phyloP scores from a whole-genome alignment of 768 basidiomycete genomes.

The Daedaleopsis nitida region DNA sequence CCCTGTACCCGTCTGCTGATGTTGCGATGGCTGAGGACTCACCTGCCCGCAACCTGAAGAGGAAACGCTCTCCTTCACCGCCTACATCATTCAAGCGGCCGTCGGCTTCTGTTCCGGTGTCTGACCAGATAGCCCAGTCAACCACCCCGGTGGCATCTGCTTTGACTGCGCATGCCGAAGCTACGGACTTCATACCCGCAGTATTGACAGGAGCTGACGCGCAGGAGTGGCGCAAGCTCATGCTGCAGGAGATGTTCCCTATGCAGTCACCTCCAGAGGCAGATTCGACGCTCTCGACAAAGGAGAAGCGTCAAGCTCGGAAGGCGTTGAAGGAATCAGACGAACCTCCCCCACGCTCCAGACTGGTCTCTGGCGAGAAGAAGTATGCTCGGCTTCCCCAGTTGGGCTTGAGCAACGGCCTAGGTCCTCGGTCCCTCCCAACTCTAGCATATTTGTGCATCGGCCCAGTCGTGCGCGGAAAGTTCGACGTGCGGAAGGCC shows the following conservation, averaged over 20 bases:
- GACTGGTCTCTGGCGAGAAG: neutral
- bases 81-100: conserved; percentile 25
- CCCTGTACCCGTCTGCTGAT: conserved; percentile 34
- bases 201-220: conserved; percentile 45
- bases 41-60: conserved; percentile 22
- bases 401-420: neutral
- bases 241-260: conserved; percentile 62
- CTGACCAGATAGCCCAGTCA: neutral
- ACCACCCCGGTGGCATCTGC: neutral
- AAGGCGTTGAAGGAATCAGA: conserved; percentile 1
- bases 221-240: conserved; percentile 54
- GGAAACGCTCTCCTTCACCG: conserved; percentile 32
- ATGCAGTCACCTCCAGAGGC: conserved; percentile 20
- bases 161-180: conserved; percentile 28
- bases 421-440: too few species aligned
- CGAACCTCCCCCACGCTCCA: neutral
- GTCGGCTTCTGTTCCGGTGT: neutral
- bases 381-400: conserved; percentile 14
- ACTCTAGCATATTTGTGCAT: conserved; percentile 41
- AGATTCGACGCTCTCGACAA: conserved; percentile 9
- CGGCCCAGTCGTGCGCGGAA: conserved; percentile 52
- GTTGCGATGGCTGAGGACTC: neutral
- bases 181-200: conserved; percentile 31
- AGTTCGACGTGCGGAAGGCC: conserved; percentile 74
- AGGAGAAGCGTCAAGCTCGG: conserved; percentile 12